Evolutionary conservation across 2,329 filamentous ascomycete species (phyloP).

Genomic region (Thermomyces lanuginosus): DNA sequence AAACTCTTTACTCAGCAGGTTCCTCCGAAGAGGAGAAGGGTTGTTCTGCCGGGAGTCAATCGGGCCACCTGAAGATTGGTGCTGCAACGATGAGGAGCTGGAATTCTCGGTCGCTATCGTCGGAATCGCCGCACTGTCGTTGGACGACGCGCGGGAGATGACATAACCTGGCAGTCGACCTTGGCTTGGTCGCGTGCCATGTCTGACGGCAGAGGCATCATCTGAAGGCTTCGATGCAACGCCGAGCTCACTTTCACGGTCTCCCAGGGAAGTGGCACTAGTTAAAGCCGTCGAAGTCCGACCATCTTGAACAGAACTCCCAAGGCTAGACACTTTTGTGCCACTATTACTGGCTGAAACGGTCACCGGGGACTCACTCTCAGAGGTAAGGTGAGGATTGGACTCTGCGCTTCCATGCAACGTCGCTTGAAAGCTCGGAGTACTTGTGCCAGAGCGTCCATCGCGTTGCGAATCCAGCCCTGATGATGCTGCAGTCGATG

Average conservation of each 20-base stretch:
- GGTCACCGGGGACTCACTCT: constrained; percentile 13
- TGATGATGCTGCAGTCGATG: no score
- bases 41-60: constrained; percentile 17
- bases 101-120: constrained; percentile 20
- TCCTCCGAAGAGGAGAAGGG: constrained; percentile 55
- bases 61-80: constrained; percentile 8
- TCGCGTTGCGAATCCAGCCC: no score
- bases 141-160: constrained; percentile 26
- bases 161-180: constrained; percentile 30
- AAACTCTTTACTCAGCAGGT: constrained; percentile 84
- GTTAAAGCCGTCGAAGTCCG: constrained; percentile 14
- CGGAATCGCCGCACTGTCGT: constrained; percentile 28
- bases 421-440: constrained; percentile 9
- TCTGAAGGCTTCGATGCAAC: constrained; percentile 14
- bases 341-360: constrained; percentile 16
- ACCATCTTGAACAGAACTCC: constrained; percentile 13
- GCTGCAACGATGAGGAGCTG: constrained; percentile 8
- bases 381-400: no score
- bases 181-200: constrained; percentile 24
- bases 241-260: constrained; percentile 13
- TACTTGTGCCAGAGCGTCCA: no score
- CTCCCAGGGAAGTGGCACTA: constrained; percentile 16
- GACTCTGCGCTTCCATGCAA: constrained; percentile 20
- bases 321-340: constrained; percentile 15
- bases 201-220: constrained; percentile 17